Evolutionary conservation across 768 basidiomycete species (phyloP).

Genomic region (Leccinum aurantiacum): DNA sequence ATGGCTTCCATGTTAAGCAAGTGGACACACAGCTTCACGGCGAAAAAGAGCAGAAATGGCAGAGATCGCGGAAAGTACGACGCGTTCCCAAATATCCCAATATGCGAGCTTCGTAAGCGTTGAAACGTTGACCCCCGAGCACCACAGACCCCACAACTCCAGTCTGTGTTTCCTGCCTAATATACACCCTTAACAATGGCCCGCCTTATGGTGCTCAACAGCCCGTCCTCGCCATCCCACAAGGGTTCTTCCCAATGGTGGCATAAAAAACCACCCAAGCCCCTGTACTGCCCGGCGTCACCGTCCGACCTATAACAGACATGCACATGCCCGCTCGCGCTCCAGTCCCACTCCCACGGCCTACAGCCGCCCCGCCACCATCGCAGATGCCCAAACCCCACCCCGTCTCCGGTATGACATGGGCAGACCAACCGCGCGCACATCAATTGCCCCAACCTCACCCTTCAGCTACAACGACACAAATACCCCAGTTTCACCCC

Average conservation of each 20-base stretch:
- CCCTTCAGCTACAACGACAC: neutral
- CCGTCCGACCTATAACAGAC: neutral
- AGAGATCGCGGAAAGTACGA: slow-evolving; percentile 21
- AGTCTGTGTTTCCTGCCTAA: slow-evolving; percentile 26
- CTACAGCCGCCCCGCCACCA: neutral
- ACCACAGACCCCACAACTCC: slow-evolving; percentile 26
- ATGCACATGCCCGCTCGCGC: slow-evolving; percentile 16
- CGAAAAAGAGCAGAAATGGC: slow-evolving; percentile 19
- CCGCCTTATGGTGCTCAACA: slow-evolving; percentile 30
- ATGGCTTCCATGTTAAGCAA: slow-evolving; percentile 8
- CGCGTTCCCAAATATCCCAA: neutral
- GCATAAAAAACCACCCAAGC: slow-evolving; percentile 20
- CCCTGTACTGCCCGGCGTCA: slow-evolving; percentile 3
- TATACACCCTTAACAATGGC: slow-evolving; percentile 30
- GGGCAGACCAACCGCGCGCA: neutral
- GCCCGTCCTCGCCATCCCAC: slow-evolving; percentile 28
- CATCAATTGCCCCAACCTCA: neutral
- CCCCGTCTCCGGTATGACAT: neutral
- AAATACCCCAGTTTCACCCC: neutral
- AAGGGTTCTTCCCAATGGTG: slow-evolving; percentile 27
- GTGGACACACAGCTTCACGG: slow-evolving; percentile 19
- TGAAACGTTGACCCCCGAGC: slow-evolving; percentile 19
- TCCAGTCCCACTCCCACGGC: neutral
- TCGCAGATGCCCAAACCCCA: neutral
- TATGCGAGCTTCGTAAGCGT: neutral